Evolutionary conservation across 495 filamentous ascomycete genomes (phyloP).

Genomic region (Aspergillus heteromorphus): DNA sequence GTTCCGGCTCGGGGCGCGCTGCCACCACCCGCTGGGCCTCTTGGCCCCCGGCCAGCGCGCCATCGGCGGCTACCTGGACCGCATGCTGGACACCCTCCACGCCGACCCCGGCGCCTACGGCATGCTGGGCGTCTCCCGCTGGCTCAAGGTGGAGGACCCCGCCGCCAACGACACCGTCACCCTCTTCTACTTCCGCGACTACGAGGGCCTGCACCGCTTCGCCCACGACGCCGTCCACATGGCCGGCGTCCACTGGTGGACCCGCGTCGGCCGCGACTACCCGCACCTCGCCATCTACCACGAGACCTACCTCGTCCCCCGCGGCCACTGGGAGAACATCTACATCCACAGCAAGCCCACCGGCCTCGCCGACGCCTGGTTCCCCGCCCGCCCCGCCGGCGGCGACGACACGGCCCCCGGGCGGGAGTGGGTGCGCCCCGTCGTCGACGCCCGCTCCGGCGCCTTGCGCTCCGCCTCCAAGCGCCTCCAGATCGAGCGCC

Average conservation of each 20-base stretch:
- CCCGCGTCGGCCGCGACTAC: slow-evolving; percentile 22
- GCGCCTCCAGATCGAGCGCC: background rate
- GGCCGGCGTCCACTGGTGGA: slow-evolving; percentile 45
- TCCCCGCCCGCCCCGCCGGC: background rate
- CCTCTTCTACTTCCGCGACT: slow-evolving; percentile 42
- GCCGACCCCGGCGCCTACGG: slow-evolving; percentile 27
- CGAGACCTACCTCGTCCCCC: slow-evolving; percentile 41
- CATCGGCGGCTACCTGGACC: background rate
- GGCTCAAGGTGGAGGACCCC: slow-evolving; percentile 13
- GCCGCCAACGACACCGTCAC: slow-evolving; percentile 32
- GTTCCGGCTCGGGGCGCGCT: slow-evolving; percentile 35
- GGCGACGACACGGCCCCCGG: background rate
- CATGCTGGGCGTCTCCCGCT: slow-evolving; percentile 20
- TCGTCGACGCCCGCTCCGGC: slow-evolving; percentile 41
- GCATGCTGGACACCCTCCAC: slow-evolving; percentile 10
- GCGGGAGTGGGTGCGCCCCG: slow-evolving; percentile 48
- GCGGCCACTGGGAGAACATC: slow-evolving; percentile 39
- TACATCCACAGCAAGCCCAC: slow-evolving; percentile 30
- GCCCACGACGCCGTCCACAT: slow-evolving; percentile 43
- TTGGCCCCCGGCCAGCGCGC: slow-evolving; percentile 8
- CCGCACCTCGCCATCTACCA: slow-evolving; percentile 44
- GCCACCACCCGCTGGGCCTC: slow-evolving; percentile 34
- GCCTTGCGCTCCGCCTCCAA: background rate
- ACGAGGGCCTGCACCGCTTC: slow-evolving; percentile 45
- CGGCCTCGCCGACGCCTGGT: slow-evolving; percentile 19